A percentile compares a stretch with the other conserved stretches of the same genome.
Conservation (phyloP, 2,329 filamentous ascomycete species). For the Phoma sp. region DNA sequence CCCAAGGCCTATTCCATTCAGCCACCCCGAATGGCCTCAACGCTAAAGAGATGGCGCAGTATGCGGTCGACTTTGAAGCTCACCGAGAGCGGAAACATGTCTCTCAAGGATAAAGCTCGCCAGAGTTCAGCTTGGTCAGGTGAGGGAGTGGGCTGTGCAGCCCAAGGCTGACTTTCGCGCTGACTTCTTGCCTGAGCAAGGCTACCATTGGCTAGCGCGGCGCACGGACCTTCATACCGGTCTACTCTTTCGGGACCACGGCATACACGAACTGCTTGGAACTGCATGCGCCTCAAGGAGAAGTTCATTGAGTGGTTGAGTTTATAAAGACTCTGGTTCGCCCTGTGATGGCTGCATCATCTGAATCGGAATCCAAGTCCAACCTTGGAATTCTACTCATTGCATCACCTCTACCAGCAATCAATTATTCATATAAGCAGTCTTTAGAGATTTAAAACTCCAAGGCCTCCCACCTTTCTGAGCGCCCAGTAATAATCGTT, state of each 20-base stretch:
- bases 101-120: neutral
- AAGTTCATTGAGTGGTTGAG: too few relatives aligned
- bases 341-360: neutral
- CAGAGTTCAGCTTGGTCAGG: constrained; percentile 10
- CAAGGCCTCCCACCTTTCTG: too few relatives aligned
- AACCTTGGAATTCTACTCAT: neutral
- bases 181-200: neutral
- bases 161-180: constrained; percentile 31
- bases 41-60: neutral
- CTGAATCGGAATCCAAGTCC: neutral
- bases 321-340: constrained; percentile 3
- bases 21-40: too few relatives aligned
- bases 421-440: too few relatives aligned
- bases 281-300: too few relatives aligned
- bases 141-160: constrained; percentile 16
- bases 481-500: neutral
- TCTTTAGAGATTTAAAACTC: too few relatives aligned
- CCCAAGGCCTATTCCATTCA: too few relatives aligned
- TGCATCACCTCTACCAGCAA: neutral
- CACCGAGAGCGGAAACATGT: neutral
- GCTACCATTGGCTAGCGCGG: neutral
- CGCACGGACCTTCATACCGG: constrained; percentile 11
- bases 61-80: neutral
- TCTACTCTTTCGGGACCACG: constrained; percentile 14
- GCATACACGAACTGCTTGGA: neutral